Evolutionary conservation across 352 stramenopile genomes (phyloP).

Genomic region (Phytophthora hybrid): DNA sequence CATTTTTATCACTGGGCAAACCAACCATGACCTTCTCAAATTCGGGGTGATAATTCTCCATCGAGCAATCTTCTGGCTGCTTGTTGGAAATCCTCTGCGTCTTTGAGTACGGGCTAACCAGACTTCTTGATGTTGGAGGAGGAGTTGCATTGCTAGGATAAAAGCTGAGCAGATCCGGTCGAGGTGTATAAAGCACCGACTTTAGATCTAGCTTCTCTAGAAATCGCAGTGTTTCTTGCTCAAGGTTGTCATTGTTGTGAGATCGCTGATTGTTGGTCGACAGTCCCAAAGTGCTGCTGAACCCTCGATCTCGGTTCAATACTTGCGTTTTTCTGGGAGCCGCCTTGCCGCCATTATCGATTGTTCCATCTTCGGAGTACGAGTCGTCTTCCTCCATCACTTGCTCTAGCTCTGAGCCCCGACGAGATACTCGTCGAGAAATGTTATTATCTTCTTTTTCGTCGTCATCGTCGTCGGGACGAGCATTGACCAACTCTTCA

Average conservation of each 20-base stretch:
- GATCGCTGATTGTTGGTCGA: conserved; percentile 4
- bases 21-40: neutral
- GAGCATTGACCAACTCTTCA: conserved; percentile 57
- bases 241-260: conserved; percentile 33
- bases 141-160: conserved; percentile 27
- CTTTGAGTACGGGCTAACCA: conserved; percentile 10
- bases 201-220: conserved; percentile 75
- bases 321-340: conserved; percentile 1
- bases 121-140: conserved; percentile 2
- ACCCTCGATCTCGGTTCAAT: conserved; percentile 1
- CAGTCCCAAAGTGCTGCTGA: conserved; percentile 14
- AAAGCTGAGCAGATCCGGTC: conserved; percentile 62
- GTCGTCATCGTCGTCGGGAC: conserved; percentile 17
- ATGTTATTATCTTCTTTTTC: conserved; percentile 21
- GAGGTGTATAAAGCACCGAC: conserved; percentile 62
- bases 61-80: neutral
- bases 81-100: neutral
- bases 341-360: conserved; percentile 1
- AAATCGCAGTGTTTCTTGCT: conserved; percentile 62
- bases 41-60: neutral
- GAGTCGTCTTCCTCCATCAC: conserved; percentile 33
- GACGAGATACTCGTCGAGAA: conserved; percentile 10
- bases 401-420: conserved; percentile 28
- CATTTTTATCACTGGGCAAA: conserved; percentile 7
- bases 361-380: conserved; percentile 31